Percentiles rank a stretch among this genome's conserved stretches.
These are phyloP conservation scores for Pythium coloratum DNA, from an alignment of 352 stramenopile genomes.

Conservation along the genomic window DNA sequence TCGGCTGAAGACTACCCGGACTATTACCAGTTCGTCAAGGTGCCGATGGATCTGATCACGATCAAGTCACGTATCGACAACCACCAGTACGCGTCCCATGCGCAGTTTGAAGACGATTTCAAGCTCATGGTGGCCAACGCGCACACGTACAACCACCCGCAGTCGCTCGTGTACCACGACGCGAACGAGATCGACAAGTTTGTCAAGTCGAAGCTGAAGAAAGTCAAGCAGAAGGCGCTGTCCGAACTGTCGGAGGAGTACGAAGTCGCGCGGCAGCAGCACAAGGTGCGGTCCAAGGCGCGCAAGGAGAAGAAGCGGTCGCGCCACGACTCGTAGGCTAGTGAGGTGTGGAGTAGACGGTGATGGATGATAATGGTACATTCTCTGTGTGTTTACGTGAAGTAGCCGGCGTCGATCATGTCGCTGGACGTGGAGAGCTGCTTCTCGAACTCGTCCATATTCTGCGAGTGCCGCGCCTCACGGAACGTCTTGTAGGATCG, in stretches of 20 bases:
- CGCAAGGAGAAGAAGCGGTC: slow-evolving; percentile 80
- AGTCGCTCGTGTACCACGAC: slow-evolving; percentile 83
- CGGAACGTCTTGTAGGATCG: slow-evolving; percentile 88
- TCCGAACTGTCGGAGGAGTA: slow-evolving; percentile 64
- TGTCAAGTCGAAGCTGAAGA: slow-evolving; percentile 78
- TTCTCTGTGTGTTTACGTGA: slow-evolving; percentile 35
- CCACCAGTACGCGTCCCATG: slow-evolving; percentile 63
- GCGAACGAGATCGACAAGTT: slow-evolving; percentile 86
- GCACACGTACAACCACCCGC: slow-evolving; percentile 83
- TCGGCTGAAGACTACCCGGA: slow-evolving; percentile 83
- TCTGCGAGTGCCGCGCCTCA: slow-evolving; percentile 63
- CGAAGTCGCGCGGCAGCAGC: slow-evolving; percentile 76
- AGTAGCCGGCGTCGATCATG: slow-evolving; percentile 85
- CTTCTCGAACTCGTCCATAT: slow-evolving; percentile 70
- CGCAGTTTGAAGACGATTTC: slow-evolving; percentile 77
- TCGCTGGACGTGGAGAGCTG: slow-evolving; percentile 61
- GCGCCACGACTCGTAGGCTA: slow-evolving; percentile 36
- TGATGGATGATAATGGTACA: slow-evolving; percentile 1
- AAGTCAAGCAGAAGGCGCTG: slow-evolving; percentile 55
- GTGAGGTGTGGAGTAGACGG: background rate
- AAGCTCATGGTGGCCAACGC: slow-evolving; percentile 87
- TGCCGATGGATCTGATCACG: slow-evolving; percentile 86
- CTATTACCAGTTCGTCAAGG: slow-evolving; percentile 88
- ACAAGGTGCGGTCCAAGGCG: slow-evolving; percentile 72
- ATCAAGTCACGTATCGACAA: slow-evolving; percentile 82